Conservation (phyloP, 2,329 filamentous ascomycete genomes). For the Hysterium pulicare region DNA sequence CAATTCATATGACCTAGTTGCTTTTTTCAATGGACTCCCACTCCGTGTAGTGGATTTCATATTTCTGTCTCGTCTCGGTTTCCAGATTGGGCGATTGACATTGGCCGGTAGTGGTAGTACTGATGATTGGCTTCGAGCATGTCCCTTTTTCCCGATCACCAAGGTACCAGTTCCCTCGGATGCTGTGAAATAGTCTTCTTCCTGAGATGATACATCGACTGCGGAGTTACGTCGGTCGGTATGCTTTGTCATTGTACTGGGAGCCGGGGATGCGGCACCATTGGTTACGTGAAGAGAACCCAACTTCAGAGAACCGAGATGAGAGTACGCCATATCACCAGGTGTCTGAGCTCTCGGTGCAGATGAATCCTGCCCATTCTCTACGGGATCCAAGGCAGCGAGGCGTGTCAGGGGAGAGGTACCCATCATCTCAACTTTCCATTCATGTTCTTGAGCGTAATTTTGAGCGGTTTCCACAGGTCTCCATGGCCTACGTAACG, state of each 20-base stretch:
- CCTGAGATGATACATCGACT: constrained; percentile 5
- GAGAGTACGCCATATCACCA: constrained; percentile 40
- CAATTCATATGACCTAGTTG: background rate
- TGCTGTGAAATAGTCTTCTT: constrained; percentile 29
- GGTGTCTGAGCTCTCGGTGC: constrained; percentile 36
- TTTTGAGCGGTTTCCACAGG: constrained; percentile 26
- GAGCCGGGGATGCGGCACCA: constrained; percentile 45
- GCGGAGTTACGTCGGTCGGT: constrained; percentile 10
- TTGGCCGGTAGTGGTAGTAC: constrained; percentile 14
- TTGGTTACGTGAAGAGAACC: constrained; percentile 48
- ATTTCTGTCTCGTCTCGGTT: background rate
- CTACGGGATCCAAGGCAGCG: constrained; percentile 17
- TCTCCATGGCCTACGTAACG: constrained; percentile 32
- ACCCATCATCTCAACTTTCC: constrained; percentile 24
- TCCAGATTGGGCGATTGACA: constrained; percentile 11
- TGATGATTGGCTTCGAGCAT: constrained; percentile 28
- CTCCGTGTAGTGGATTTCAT: constrained; percentile 10
- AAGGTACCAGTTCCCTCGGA: constrained; percentile 17
- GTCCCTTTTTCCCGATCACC: constrained; percentile 20
- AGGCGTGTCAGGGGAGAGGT: constrained; percentile 20
- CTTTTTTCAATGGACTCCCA: constrained; percentile 13
- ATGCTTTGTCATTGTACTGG: constrained; percentile 26
- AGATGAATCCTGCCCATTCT: constrained; percentile 20
- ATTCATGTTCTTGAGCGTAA: constrained; percentile 29
- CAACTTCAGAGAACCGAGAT: constrained; percentile 40